Evolutionary conservation across 768 basidiomycete genomes (phyloP), one percentile per base, ranked within the genome.

Genomic region (Boletellus emodensis): DNA sequence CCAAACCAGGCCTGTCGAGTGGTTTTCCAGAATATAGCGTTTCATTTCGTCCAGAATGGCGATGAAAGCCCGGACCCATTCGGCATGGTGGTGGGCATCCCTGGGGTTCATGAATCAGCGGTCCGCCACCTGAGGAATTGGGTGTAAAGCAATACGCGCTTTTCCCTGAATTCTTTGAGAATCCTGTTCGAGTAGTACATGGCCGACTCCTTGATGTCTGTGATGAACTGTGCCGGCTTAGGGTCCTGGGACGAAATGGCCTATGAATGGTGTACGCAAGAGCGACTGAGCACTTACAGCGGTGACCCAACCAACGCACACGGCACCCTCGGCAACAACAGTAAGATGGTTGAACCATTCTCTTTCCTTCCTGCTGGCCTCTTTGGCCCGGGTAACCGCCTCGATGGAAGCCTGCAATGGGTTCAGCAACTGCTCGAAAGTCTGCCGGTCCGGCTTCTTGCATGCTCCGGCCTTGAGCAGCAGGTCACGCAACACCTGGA

Each of bases 91-190:
- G 11, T 84, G 87, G 11, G 83, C 72, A 62, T 97, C 88, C 64
- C 95, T 97, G 60, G n/a, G 30, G 32, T 52, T 39, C 17, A 32
- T 28, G 15, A 18, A 42, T 60, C 24, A 66, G 28, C 1, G 17
- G 10, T 30, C 44, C 35, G 33, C 44, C 32, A n/a, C 36, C 39
- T 26, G 34, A 20, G 26, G 46, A 17, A 34, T 41, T 35, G 20
- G 3, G 36, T 36, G 14, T 6, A n/a, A 18, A 39, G 39, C 34
- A 12, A 55, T 3, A 63, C 87, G 50, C 52, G 93, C 95, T 90
- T 91, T 7, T 91, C 90, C 67, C 92, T 98, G 77, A 80, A 91
- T 55, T 94, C 91, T 68, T 93, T 91, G 69, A 93, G 84, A 40
- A 98, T 79, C 51, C 85, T 83, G 69, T 96, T 91, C 2, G 84